These are phyloP conservation scores for Bipolaris gigantea DNA, from an alignment of 2,329 filamentous ascomycete genomes.

Conservation along the genomic window DNA sequence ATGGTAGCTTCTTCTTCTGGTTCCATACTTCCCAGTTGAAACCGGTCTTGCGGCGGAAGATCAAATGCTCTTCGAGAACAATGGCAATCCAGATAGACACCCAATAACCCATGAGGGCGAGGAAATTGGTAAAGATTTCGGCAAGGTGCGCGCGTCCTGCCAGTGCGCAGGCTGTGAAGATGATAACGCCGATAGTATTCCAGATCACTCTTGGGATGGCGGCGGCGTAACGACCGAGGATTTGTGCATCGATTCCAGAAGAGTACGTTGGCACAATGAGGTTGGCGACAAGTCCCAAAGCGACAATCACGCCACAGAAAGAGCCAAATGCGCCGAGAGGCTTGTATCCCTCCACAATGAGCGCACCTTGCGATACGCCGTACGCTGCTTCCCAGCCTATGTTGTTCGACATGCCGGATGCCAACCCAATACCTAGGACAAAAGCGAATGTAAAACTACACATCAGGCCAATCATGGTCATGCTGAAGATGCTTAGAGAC, in stretches of 20 bases:
- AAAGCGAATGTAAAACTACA: conserved; percentile 64
- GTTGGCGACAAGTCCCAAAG: conserved; percentile 67
- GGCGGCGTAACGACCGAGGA: conserved; percentile 61
- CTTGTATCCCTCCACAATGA: conserved; percentile 64
- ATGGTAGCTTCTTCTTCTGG: conserved; percentile 59
- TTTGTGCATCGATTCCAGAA: conserved; percentile 68
- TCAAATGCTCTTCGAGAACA: conserved; percentile 61
- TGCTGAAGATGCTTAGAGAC: conserved; percentile 56
- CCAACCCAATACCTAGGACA: conserved; percentile 64
- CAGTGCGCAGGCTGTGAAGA: conserved; percentile 66
- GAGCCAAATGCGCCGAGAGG: conserved; percentile 65
- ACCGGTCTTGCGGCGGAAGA: conserved; percentile 58
- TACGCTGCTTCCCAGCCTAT: conserved; percentile 61
- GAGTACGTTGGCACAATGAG: conserved; percentile 65
- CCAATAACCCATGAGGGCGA: conserved; percentile 73
- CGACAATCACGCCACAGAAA: conserved; percentile 67
- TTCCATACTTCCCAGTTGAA: conserved; percentile 67
- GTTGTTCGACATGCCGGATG: conserved; percentile 57
- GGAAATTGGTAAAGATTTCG: conserved; percentile 68
- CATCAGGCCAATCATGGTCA: conserved; percentile 60
- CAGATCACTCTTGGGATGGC: conserved; percentile 65
- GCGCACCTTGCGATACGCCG: conserved; percentile 61
- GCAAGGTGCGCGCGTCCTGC: conserved; percentile 63
- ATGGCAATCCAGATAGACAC: conserved; percentile 67
- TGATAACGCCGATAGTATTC: conserved; percentile 63